Base-by-base conservation (phyloP, 106 monocot species). In the Acorus calamus region DNA sequence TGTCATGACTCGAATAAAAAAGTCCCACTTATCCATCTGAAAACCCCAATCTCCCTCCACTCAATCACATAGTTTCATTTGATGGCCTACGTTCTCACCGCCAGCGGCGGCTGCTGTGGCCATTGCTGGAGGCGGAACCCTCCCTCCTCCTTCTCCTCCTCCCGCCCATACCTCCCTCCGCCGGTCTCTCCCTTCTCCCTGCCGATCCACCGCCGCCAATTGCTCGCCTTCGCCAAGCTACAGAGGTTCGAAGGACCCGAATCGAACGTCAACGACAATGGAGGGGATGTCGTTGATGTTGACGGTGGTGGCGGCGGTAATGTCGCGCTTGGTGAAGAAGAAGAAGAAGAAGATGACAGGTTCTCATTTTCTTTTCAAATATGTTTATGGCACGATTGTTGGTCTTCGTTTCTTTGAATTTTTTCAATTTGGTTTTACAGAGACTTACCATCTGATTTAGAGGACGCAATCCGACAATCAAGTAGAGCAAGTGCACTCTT, bases 371-470 rank as follows among this genome's bases (percentile, higher is more conserved):
- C 44, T 61, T 61, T 11, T 46, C 44, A 6, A 61, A 61, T 44
- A 28, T 28, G 28, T 28, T 28, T 28, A 28, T 28, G 28, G 28
- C 28, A 28, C 28, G 1, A 28, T 28, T 28, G 28, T 28, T 28
- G 28, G 28, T 11, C 4, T 48, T 9, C 43, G 65, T 45, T 42
- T 13, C n/a, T 47, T 46, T 55, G 9, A 45, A 4, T 42, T 44
- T 8, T 59, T 47, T 50, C 42, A 61, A 49, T 5, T 4, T 52
- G 3, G 51, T 66, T 47, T 8, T 68, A 44, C 74, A 96, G 94
- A 59, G 90, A 84, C 64, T 83, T 96, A 74, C 94, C 94, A 2
- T 71, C 76, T 47, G 90, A 94, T 71, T 72, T 94, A 78, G 79
- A 66, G 71, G 89, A 77, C 50, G 90, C 89, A 42, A 28, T 28